Base-by-base conservation (phyloP, 140 eudicot species). In the Flaveria floridana region DNA sequence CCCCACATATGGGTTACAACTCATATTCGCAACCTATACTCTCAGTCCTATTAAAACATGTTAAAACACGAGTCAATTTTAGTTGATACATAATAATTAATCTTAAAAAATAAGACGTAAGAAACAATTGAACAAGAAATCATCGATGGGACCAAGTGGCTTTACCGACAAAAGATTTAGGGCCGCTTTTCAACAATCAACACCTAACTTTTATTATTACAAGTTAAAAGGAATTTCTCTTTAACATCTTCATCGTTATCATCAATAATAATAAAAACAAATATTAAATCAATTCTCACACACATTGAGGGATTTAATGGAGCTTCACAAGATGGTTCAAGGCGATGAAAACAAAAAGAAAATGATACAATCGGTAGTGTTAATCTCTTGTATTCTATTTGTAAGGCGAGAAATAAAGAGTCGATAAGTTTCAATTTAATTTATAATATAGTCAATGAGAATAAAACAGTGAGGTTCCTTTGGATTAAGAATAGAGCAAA, bases 131-230 rank as follows among this genome's bases (percentile, higher is more conserved):
- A 76, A 51, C 82, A 79, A 72, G 76, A 74, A 80, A 74, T 80
- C 80, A 47, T 65, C 58, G 28, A 68, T 80, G 76, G 84, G 48
- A 16, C 76, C 84, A 4, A 1, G 55, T n/a, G n/a, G 50, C 34
- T 50, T 68, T 74, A 80, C 84, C 84, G 80, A 74, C 84, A 42
- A 57, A 74, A 80, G 84, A 80, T 80, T 80, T 70, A 70, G 41
- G 19, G 34, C 65, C 42, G 52, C 73, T 75, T 80, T 74, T 80
- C 84, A 74, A 80, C 79, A 18, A 73, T 79, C 61, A 25, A 67
- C 71, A 80, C 83, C 53, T 30, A 42, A 21, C 65, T 78, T 20
- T 67, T 72, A 78, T 78, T 37, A 57, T 52, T 18, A 18, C 58
- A 64, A 30, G 7, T 30, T 75, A 48, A 16, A 62, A 47, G 8